Percentiles rank a stretch among this genome's conserved stretches.
Conservation (phyloP, 805 yeast genomes). For the Yamadazyma insecticola region DNA sequence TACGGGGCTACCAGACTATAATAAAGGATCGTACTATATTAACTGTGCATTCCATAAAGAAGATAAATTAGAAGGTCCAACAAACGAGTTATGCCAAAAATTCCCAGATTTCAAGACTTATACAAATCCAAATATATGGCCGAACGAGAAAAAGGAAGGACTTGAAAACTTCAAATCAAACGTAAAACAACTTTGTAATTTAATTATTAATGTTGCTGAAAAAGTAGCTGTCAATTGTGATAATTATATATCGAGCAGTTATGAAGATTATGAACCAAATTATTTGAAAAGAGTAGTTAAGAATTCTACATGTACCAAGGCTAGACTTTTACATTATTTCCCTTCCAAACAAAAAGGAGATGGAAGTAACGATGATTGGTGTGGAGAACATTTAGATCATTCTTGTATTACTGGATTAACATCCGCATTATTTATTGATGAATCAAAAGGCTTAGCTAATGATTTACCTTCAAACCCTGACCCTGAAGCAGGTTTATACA, state of each 20-base stretch:
- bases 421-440: conserved; percentile 48
- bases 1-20: conserved; percentile 43
- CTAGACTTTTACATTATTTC: conserved; percentile 52
- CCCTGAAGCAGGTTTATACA: conserved; percentile 46
- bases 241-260: conserved; percentile 26
- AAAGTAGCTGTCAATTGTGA: conserved; percentile 55
- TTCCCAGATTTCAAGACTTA: conserved; percentile 38
- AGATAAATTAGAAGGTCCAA: conserved; percentile 43
- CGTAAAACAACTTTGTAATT: conserved; percentile 33
- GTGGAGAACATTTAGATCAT: conserved; percentile 60
- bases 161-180: conserved; percentile 31
- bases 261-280: conserved; percentile 26
- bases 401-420: conserved; percentile 58
- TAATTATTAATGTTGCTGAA: conserved; percentile 46
- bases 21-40: conserved; percentile 55
- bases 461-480: conserved; percentile 37
- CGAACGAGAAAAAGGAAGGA: conserved; percentile 18
- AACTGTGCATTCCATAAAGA: conserved; percentile 54
- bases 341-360: conserved; percentile 20
- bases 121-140: conserved; percentile 53
- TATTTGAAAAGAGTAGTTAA: conserved; percentile 44
- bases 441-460: conserved; percentile 18
- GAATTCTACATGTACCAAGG: conserved; percentile 52
- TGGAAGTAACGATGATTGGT: conserved; percentile 41
- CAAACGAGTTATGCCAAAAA: conserved; percentile 20